Percentiles rank a stretch among this genome's conserved stretches.
These are phyloP conservation scores for Kodamaea fukazawae DNA, from an alignment of 805 yeast species.

Conservation along the genomic window DNA sequence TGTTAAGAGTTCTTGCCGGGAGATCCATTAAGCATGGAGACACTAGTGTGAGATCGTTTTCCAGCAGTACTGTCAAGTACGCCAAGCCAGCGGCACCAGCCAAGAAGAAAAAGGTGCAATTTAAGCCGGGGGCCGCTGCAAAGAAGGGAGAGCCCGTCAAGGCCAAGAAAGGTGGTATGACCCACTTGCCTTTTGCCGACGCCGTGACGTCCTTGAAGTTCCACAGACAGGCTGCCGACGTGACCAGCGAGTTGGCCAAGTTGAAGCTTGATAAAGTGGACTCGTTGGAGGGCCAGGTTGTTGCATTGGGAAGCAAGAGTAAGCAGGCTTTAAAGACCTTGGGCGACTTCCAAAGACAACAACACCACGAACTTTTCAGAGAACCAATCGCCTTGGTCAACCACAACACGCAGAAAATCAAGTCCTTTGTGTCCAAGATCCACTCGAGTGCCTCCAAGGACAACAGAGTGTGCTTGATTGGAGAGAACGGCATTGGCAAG, in stretches of 20 bases:
- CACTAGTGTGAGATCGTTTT: slow-evolving; percentile 6
- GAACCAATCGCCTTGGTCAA: slow-evolving; percentile 61
- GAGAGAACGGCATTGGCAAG: slow-evolving; percentile 79
- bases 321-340: slow-evolving; percentile 46
- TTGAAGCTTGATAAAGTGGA: slow-evolving; percentile 12
- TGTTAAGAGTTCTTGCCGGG: too few species aligned
- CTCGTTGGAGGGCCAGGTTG: slow-evolving; percentile 17
- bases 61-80: slow-evolving; percentile 2
- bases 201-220: slow-evolving; percentile 35
- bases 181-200: slow-evolving; percentile 37
- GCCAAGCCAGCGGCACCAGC: slow-evolving; percentile 18
- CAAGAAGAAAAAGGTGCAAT: slow-evolving; percentile 21
- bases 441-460: slow-evolving; percentile 27
- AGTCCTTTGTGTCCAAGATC: slow-evolving; percentile 38
- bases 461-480: slow-evolving; percentile 58
- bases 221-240: slow-evolving; percentile 30
- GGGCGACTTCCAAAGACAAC: slow-evolving; percentile 67
- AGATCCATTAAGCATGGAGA: too few species aligned
- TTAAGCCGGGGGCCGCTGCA: slow-evolving; percentile 13
- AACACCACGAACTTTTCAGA: slow-evolving; percentile 62
- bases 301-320: slow-evolving; percentile 39
- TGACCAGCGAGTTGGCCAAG: slow-evolving; percentile 14
- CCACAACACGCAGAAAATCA: slow-evolving; percentile 40
- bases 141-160: slow-evolving; percentile 17
- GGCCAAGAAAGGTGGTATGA: slow-evolving; percentile 40